Evolutionary conservation across 1,139 yeast genomes (phyloP), one percentile per base, ranked within the genome.

Genomic region (Meyerozyma elateridarum): DNA sequence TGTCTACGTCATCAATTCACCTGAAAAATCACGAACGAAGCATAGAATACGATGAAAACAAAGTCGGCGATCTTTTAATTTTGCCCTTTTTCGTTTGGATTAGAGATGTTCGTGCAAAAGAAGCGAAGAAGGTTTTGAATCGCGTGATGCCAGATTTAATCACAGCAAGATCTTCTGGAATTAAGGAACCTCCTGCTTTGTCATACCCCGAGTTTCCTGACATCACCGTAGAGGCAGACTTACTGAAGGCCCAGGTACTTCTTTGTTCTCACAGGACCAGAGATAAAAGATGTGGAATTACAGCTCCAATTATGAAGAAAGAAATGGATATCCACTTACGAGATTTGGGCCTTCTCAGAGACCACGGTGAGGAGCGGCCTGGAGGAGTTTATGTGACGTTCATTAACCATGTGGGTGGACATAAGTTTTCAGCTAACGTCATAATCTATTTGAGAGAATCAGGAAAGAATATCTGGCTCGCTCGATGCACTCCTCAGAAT

Each of bases 391-490:
- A 64, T 8, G 85, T 88, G 3, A 64, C 71, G 3, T 87, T 57
- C 46, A 70, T 84, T 15, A 87, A 85, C 49, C 98, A 91, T 55
- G 82, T 91, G 19, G 98, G 98, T 3, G 97, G 97, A 2, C 98
- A 91, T 58, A 91, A 91, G 51, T 91, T 66, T 55, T 85, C 91
- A 1, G 96, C 97, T 2, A 91, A 91, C 56, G 84, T 85, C 2
- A 69, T 87, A 34, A 73, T 89, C 17, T 88, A 85, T 50, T 59
- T 79, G 40, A 76, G 72, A 42, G 36, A 45, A 8, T 61, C 80
- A 3, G 95, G 94, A 9, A 81, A 84, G 45, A 76, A 81, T 38
- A 73, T 88, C 21, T 88, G 97, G 96, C 63, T 87, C 49, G 97
- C 95, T 1, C 70, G 91, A 42, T 82, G 93, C 38, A 67, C 74